Conservation (phyloP, 805 yeast genomes). For the Yarrowia bubula region DNA sequence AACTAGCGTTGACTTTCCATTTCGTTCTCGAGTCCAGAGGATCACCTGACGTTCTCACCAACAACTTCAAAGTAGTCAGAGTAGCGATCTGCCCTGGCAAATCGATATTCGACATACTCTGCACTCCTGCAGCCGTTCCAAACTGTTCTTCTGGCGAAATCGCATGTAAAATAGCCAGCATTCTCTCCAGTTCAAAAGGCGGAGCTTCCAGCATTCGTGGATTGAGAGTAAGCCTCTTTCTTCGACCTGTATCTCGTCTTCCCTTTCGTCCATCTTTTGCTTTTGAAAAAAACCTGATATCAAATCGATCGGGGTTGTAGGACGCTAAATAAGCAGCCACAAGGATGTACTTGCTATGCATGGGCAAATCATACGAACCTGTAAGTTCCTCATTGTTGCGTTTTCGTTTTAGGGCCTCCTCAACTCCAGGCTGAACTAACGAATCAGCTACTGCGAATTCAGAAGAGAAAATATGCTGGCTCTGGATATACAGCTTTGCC, state of each 20-base stretch:
- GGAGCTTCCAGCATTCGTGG: constrained; percentile 68
- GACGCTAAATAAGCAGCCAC: constrained; percentile 85
- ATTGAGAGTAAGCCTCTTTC: constrained; percentile 51
- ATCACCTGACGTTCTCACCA: constrained; percentile 49
- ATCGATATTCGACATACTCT: constrained; percentile 41
- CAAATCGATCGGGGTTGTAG: constrained; percentile 65
- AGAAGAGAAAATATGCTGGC: constrained; percentile 34
- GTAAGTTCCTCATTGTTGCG: constrained; percentile 31
- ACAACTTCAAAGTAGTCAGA: constrained; percentile 52
- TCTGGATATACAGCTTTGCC: constrained; percentile 34
- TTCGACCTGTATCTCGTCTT: constrained; percentile 44
- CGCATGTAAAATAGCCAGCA: constrained; percentile 75
- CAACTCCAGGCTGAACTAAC: constrained; percentile 30
- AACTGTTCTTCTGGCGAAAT: constrained; percentile 49
- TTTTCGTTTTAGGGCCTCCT: constrained; percentile 27
- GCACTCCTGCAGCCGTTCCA: constrained; percentile 38
- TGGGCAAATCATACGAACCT: constrained; percentile 49
- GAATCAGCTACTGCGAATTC: constrained; percentile 32
- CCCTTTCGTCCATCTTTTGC: constrained; percentile 48
- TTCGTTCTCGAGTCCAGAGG: constrained; percentile 63
- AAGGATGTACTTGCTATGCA: constrained; percentile 64
- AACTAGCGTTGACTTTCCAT: constrained; percentile 76
- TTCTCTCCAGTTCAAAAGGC: constrained; percentile 71
- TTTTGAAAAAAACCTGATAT: constrained; percentile 66
- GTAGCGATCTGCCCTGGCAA: constrained; percentile 57